A percentile compares a stretch with the other conserved stretches of the same genome.
Conservation (phyloP, 345 rosid genomes). For the Combretum micranthum region DNA sequence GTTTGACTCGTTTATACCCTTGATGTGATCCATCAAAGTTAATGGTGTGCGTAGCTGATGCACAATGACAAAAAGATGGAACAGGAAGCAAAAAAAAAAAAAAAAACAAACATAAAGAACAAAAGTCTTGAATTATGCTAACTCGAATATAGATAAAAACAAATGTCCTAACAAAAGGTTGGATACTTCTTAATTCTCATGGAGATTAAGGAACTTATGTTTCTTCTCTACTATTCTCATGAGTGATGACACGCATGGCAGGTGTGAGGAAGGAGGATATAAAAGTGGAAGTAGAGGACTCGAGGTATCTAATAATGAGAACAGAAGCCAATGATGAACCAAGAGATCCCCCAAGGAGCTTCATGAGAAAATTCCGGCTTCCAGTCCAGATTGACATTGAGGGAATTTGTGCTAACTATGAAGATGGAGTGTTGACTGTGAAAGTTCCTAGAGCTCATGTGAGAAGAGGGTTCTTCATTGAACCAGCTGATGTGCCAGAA, state of each 20-base stretch:
- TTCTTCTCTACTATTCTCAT: constrained; percentile 1
- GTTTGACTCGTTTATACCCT: too few species aligned
- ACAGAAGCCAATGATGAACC: constrained; percentile 39
- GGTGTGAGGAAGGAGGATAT: constrained; percentile 77
- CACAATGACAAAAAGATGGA: too few species aligned
- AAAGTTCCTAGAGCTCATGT: constrained; percentile 41
- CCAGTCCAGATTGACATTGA: constrained; percentile 45
- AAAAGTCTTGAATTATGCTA: too few species aligned
- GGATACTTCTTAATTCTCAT: not conserved
- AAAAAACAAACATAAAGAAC: too few species aligned
- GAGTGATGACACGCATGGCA: constrained; percentile 9
- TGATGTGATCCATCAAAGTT: too few species aligned
- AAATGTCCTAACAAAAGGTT: too few species aligned
- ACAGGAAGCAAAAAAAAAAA: too few species aligned
- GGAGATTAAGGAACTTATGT: not conserved
- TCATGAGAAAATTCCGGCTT: constrained; percentile 62
- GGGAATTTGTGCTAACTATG: constrained; percentile 56
- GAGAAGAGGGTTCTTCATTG: constrained; percentile 37
- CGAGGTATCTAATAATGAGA: constrained; percentile 52
- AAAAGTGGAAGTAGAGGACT: constrained; percentile 70
- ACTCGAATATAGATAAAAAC: too few species aligned
- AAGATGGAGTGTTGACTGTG: constrained; percentile 65
- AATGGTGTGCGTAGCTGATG: too few species aligned
- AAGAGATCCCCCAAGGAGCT: constrained; percentile 32
- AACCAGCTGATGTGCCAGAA: constrained; percentile 44